Percentiles rank a stretch among this genome's conserved stretches.
These are phyloP conservation scores for Hyphodiscus sp. DNA, from an alignment of 2,329 filamentous ascomycete species.

Conservation along the genomic window DNA sequence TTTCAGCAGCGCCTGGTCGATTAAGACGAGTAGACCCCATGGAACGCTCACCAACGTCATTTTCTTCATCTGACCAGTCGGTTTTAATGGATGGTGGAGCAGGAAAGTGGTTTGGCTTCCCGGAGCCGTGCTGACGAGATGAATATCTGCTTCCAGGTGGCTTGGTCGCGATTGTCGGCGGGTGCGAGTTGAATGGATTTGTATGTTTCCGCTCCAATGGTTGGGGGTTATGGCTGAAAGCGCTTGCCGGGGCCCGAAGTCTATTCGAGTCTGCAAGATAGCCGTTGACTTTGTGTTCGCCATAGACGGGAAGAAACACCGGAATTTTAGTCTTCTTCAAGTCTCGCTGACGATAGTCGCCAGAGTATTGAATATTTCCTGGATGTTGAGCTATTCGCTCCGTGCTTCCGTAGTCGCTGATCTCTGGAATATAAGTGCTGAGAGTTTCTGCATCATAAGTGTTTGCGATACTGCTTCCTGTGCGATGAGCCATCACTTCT, in stretches of 20 bases:
- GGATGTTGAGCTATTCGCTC: conserved; percentile 27
- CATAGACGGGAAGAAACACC: conserved; percentile 22
- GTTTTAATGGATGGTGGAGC: conserved; percentile 1
- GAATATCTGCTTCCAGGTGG: background rate
- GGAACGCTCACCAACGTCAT: background rate
- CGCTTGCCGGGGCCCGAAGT: conserved; percentile 11
- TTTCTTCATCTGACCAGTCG: conserved; percentile 2
- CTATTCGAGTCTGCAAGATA: conserved; percentile 26
- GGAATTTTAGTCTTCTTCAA: conserved; percentile 23
- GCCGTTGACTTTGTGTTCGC: conserved; percentile 26
- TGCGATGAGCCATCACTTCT: conserved; percentile 13
- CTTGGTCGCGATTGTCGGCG: conserved; percentile 17
- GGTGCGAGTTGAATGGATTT: conserved; percentile 25
- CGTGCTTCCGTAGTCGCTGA: conserved; percentile 20
- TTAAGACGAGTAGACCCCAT: background rate
- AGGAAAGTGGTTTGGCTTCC: conserved; percentile 1
- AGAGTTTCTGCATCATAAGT: conserved; percentile 19
- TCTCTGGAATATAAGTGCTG: conserved; percentile 9
- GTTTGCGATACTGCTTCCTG: conserved; percentile 28
- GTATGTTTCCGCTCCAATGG: conserved; percentile 20
- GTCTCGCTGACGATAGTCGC: conserved; percentile 25
- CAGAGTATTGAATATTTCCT: conserved; percentile 18
- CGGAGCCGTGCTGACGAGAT: background rate
- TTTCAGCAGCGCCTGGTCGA: background rate
- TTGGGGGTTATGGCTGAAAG: conserved; percentile 10